A percentile compares a stretch with the other conserved stretches of the same genome.
phyloP scores from a whole-genome alignment of 2,329 filamentous ascomycete genomes.

The Exophiala bonariae region DNA sequence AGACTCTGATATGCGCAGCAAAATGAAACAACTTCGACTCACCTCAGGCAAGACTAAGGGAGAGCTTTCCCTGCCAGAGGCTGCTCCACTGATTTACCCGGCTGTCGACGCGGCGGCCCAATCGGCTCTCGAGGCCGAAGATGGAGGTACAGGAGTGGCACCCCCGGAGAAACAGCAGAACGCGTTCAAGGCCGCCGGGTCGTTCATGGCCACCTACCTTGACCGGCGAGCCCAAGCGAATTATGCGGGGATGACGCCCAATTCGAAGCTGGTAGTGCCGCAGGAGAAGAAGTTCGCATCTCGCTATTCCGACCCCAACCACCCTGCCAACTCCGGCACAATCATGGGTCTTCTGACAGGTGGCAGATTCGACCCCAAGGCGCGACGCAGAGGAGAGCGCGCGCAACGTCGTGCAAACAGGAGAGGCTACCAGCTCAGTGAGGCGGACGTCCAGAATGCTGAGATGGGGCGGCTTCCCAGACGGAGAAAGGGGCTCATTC shows the following conservation, averaged over 20 bases:
- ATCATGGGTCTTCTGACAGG: constrained; percentile 49
- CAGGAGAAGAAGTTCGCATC: constrained; percentile 43
- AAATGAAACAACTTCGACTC: constrained; percentile 17
- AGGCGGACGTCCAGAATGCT: constrained; percentile 17
- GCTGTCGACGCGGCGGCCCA: constrained; percentile 26
- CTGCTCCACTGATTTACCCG: constrained; percentile 52
- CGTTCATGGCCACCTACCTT: constrained; percentile 49
- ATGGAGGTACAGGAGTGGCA: background rate
- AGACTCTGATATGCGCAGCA: constrained; percentile 11
- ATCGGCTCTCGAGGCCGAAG: background rate
- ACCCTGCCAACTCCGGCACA: constrained; percentile 51
- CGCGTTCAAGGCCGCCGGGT: constrained; percentile 23
- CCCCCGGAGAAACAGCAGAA: constrained; percentile 16
- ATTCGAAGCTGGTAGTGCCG: constrained; percentile 35
- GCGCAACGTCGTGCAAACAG: constrained; percentile 13
- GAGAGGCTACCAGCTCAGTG: constrained; percentile 15
- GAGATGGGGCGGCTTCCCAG: constrained; percentile 20
- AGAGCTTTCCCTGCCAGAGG: constrained; percentile 43
- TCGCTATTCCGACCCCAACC: constrained; percentile 53
- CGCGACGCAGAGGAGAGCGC: constrained; percentile 10
- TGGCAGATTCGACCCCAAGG: constrained; percentile 32
- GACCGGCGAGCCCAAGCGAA: constrained; percentile 50
- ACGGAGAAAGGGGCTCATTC: constrained; percentile 7
- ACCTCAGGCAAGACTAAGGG: constrained; percentile 32
- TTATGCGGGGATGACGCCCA: constrained; percentile 42